Conservation (phyloP, 2,329 filamentous ascomycete genomes). For the Diaporthe ampelina region DNA sequence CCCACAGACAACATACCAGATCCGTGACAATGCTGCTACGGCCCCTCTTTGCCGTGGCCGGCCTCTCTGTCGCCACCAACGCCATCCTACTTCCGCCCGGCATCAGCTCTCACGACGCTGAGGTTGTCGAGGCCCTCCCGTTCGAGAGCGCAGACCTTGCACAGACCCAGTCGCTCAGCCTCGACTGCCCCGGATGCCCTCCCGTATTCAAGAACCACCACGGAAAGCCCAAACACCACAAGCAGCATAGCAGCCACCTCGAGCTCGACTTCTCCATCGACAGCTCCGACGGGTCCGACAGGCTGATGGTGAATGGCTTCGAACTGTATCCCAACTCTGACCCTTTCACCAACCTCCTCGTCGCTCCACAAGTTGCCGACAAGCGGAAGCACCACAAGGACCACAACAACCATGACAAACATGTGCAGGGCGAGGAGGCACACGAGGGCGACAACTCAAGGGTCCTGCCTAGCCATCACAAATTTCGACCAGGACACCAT, state of each 20-base stretch:
- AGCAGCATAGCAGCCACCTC: conserved; percentile 56
- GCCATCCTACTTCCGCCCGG: conserved; percentile 70
- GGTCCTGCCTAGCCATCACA: conserved; percentile 44
- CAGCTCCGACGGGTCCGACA: conserved; percentile 57
- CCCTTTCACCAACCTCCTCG: conserved; percentile 59
- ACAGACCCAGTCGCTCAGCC: conserved; percentile 57
- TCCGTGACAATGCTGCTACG: conserved; percentile 53
- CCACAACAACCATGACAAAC: conserved; percentile 48
- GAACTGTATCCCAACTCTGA: conserved; percentile 70
- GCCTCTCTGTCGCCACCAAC: conserved; percentile 51
- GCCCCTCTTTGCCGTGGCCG: conserved; percentile 59
- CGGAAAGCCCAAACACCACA: conserved; percentile 46
- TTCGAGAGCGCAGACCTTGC: conserved; percentile 52
- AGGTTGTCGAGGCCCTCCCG: conserved; percentile 57
- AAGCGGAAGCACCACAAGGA: conserved; percentile 46
- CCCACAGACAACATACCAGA: conserved; percentile 3
- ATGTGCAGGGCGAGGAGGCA: conserved; percentile 44
- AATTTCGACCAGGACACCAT: conserved; percentile 41
- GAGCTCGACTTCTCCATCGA: conserved; percentile 69
- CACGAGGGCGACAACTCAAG: conserved; percentile 34
- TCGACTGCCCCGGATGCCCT: conserved; percentile 69
- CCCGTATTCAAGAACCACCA: conserved; percentile 50
- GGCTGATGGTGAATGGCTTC: conserved; percentile 70
- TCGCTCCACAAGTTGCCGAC: conserved; percentile 61
- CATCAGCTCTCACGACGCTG: conserved; percentile 58